These are phyloP conservation scores for Ganoderma lingzhi DNA, from an alignment of 1,284 basidiomycete genomes.

Conservation along the genomic window DNA sequence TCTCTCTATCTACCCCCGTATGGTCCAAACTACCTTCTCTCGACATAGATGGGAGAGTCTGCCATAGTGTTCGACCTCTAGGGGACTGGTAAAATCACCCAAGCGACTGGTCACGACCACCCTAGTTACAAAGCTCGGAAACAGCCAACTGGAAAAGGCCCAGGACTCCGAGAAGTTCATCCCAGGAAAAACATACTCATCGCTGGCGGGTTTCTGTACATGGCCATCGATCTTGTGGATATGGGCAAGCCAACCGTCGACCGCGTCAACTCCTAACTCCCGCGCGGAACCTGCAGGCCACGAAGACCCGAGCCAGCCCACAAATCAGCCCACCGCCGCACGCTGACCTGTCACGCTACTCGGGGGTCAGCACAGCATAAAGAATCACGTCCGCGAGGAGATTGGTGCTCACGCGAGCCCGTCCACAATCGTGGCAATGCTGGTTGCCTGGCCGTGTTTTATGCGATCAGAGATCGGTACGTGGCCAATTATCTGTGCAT, in stretches of 20 bases:
- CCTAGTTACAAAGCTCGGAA: background rate
- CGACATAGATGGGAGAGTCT: background rate
- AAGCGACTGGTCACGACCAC: background rate
- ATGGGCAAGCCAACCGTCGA: background rate
- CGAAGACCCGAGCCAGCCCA: background rate
- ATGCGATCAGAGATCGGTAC: background rate
- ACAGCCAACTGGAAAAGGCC: background rate
- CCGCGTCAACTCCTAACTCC: background rate
- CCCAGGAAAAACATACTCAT: background rate
- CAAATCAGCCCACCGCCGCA: background rate
- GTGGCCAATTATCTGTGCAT: background rate
- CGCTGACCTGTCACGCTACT: background rate
- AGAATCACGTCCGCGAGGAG: background rate
- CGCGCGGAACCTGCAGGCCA: background rate
- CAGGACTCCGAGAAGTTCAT: background rate
- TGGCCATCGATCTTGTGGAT: background rate
- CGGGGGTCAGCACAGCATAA: background rate
- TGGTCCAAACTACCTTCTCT: background rate
- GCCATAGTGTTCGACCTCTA: background rate
- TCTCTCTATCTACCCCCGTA: background rate
- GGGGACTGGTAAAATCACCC: background rate
- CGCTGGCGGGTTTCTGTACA: background rate
- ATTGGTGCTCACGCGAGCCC: background rate
- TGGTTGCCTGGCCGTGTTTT: background rate
- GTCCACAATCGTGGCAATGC: background rate